Evolutionary conservation across 805 yeast genomes (phyloP), one percentile per base, ranked within the genome.

Genomic region (Pichia cabralensis): DNA sequence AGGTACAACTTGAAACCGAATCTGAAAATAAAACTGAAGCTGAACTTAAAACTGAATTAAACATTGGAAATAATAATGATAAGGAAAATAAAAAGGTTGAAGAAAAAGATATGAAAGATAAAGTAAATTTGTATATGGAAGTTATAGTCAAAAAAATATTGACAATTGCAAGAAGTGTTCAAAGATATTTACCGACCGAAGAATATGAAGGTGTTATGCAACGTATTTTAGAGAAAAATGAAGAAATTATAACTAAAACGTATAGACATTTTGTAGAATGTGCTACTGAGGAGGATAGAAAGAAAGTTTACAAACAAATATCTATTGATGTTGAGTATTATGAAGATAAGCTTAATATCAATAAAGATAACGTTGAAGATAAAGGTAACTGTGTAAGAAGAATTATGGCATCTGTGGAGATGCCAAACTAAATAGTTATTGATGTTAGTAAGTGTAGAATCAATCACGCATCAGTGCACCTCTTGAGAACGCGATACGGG

Each of bases 91-190:
- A 22, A 10, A 11, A 22, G 3, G 24, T 3, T 8, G 24, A 22
- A 3, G 12, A 8, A 6, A 12, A 22, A 13, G 16, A 24, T 3
- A 12, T 3, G 3, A 16, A 24, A 3, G 8, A 12, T 13, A 24
- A 24, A 13, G 26, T 74, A 28, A 79, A 77, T 48, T 60, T 53
- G 22, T 80, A 77, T 48, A 78, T 80, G 82, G 76, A 69, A 38
- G 65, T 67, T 2, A 53, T 80, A 26, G 76, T 78, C 29, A 76
- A 73, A 42, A 86, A 80, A 39, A 76, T 84, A 0, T 47, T 64
- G n/a, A 74, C 80, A 0, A 74, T 81, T 19, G 62, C 76, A 3
- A 69, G 72, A 39, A 78, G 76, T 6, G 60, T 80, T 19, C 67
- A 65, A 26, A 69, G 71, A 39, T 75, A 76, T 47, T 56, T 80